These are phyloP conservation scores for Cudoniella acicularis DNA, from an alignment of 495 filamentous ascomycete species.

Conservation along the genomic window DNA sequence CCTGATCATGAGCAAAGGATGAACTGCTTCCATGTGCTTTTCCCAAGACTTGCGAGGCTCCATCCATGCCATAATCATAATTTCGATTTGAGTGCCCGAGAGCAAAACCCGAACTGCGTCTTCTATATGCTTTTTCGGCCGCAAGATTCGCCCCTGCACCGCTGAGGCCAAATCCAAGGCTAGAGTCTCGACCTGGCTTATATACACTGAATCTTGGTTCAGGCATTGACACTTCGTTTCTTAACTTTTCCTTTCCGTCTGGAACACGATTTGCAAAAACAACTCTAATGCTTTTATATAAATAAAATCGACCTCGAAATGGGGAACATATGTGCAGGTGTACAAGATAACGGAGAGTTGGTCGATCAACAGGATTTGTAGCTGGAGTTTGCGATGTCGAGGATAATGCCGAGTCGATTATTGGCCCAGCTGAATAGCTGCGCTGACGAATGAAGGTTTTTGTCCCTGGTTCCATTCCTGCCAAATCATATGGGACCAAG, in stretches of 20 bases:
- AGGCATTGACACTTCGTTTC: conserved; percentile 85
- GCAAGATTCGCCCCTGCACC: conserved; percentile 38
- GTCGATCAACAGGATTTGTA: conserved; percentile 54
- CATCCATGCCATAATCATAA: conserved; percentile 36
- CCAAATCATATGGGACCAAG: conserved; percentile 88
- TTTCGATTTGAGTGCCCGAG: conserved; percentile 31
- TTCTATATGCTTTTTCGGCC: conserved; percentile 52
- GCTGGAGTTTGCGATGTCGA: conserved; percentile 17
- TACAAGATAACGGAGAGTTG: conserved; percentile 83
- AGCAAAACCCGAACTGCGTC: conserved; percentile 53
- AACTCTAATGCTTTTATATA: conserved; percentile 89
- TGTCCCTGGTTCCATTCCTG: conserved; percentile 91
- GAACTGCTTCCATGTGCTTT: conserved; percentile 19
- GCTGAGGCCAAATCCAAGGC: conserved; percentile 27
- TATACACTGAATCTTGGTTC: conserved; percentile 86
- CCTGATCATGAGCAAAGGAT: conserved; percentile 9
- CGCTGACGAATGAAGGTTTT: conserved; percentile 97
- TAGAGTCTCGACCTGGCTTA: conserved; percentile 58
- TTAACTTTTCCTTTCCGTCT: conserved; percentile 90
- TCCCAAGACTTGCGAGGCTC: conserved; percentile 27
- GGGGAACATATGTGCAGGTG: conserved; percentile 93
- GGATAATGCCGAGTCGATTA: conserved; percentile 44
- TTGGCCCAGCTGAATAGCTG: conserved; percentile 84
- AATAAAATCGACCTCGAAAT: conserved; percentile 75
- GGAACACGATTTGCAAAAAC: conserved; percentile 98